Conservation (phyloP, 2,329 filamentous ascomycete genomes). For the Talaromyces islandicus region DNA sequence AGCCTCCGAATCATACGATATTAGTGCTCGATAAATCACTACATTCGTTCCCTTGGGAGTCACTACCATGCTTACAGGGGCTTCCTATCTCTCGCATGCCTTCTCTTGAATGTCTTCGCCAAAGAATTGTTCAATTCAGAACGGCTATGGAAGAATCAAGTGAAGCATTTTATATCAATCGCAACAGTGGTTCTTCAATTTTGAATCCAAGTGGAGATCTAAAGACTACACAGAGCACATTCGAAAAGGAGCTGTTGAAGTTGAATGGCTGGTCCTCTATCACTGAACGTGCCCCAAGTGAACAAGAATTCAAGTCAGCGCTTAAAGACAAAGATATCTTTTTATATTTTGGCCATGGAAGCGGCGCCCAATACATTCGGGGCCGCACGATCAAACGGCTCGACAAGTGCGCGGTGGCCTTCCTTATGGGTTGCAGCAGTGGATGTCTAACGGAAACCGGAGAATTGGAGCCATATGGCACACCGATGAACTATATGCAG, state of each 20-base stretch:
- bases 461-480: conserved; percentile 84
- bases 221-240: conserved; percentile 68
- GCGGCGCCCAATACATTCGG: conserved; percentile 88
- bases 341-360: conserved; percentile 94
- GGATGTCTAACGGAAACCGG: conserved; percentile 74
- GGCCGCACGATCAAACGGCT: conserved; percentile 75
- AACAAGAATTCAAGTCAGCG: conserved; percentile 66
- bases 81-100: conserved; percentile 81
- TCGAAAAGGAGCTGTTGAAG: conserved; percentile 59
- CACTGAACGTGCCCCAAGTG: conserved; percentile 62
- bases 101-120: conserved; percentile 73
- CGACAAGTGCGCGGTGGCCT: conserved; percentile 69
- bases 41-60: conserved; percentile 94
- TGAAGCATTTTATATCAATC: conserved; percentile 47
- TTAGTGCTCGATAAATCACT: conserved; percentile 86
- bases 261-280: conserved; percentile 60
- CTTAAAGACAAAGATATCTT: conserved; percentile 65
- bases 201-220: conserved; percentile 87
- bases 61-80: conserved; percentile 74
- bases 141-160: conserved; percentile 15
- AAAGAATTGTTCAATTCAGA: conserved; percentile 58
- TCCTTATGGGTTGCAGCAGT: conserved; percentile 93
- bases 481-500: conserved; percentile 85
- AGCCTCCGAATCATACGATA: conserved; percentile 60
- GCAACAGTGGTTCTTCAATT: conserved; percentile 56